Conservation (phyloP, 495 filamentous ascomycete genomes). For the Amorphotheca resinae region DNA sequence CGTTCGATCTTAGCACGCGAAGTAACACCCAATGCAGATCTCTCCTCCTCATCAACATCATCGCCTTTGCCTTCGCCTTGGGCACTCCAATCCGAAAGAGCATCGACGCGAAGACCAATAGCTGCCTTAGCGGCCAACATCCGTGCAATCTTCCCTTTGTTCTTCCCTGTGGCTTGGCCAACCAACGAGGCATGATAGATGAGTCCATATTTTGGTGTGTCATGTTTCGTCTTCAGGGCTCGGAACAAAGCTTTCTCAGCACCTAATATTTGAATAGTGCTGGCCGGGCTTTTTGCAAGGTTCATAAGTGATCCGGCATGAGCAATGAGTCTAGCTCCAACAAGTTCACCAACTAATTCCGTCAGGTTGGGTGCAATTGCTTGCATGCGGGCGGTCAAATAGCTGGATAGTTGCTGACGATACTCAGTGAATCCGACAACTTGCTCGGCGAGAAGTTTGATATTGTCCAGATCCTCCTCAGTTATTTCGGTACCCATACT, state of each 20-base stretch:
- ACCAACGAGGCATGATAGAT: conserved; percentile 97
- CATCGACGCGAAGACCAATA: conserved; percentile 85
- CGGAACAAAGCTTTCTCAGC: conserved; percentile 98
- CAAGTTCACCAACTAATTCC: conserved; percentile 82
- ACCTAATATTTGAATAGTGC: conserved; percentile 93
- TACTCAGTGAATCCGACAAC: conserved; percentile 87
- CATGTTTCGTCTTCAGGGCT: conserved; percentile 97
- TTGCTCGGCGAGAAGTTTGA: conserved; percentile 79
- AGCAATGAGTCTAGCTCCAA: conserved; percentile 89
- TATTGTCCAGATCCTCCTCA: conserved; percentile 78
- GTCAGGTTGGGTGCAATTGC: conserved; percentile 96
- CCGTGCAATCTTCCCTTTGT: conserved; percentile 98
- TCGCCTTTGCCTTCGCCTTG: conserved; percentile 48
- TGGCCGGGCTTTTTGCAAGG: conserved; percentile 91
- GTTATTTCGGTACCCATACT: conserved; percentile 98
- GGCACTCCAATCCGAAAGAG: conserved; percentile 65
- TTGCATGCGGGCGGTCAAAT: conserved; percentile 86
- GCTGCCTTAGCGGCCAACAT: conserved; percentile 89
- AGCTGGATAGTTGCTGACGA: conserved; percentile 73
- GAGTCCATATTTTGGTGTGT: conserved; percentile 97
- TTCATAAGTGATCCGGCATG: conserved; percentile 92
- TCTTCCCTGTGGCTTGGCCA: conserved; percentile 89
- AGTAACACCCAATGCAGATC: conserved; percentile 58
- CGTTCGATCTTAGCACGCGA: conserved; percentile 72
- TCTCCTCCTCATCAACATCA: conserved; percentile 74